phyloP scores from a whole-genome alignment of 2,329 filamentous ascomycete species.

The Apiospora aurea region DNA sequence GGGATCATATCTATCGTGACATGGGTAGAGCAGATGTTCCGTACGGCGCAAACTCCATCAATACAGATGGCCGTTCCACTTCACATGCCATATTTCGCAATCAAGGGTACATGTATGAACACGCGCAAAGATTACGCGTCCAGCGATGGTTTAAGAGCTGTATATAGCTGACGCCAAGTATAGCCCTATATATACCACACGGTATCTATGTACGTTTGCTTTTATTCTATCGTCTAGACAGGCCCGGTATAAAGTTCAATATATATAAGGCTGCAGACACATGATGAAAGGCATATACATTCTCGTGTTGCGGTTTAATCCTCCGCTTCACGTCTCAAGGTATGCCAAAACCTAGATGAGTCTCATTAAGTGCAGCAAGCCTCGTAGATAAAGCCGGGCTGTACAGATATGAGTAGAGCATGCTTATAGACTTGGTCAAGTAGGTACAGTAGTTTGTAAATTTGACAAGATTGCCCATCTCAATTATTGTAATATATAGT shows the following conservation, averaged over 20 bases:
- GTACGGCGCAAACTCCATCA: too few relatives aligned
- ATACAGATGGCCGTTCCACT: too few relatives aligned
- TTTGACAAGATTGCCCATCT: background rate
- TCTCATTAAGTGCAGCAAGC: background rate
- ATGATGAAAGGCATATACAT: background rate
- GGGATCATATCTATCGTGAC: too few relatives aligned
- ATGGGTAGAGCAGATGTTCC: background rate
- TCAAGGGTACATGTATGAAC: too few relatives aligned
- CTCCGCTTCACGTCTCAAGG: background rate
- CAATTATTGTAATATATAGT: background rate
- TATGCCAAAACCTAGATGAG: background rate
- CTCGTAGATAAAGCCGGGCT: background rate
- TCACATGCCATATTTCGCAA: too few relatives aligned
- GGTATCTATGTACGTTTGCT: background rate
- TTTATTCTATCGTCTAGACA: background rate
- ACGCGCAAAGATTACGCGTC: too few relatives aligned
- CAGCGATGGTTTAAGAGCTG: too few relatives aligned
- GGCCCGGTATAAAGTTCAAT: background rate
- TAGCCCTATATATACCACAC: background rate
- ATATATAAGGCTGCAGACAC: background rate
- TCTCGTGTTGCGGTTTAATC: background rate
- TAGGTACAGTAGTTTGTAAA: background rate
- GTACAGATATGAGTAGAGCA: background rate
- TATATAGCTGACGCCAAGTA: too few relatives aligned
- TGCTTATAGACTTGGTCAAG: background rate